A percentile compares a stretch with the other conserved stretches of the same genome.
Evolutionary conservation across 805 yeast species (phyloP).

Genomic region (Pichia insulana): DNA sequence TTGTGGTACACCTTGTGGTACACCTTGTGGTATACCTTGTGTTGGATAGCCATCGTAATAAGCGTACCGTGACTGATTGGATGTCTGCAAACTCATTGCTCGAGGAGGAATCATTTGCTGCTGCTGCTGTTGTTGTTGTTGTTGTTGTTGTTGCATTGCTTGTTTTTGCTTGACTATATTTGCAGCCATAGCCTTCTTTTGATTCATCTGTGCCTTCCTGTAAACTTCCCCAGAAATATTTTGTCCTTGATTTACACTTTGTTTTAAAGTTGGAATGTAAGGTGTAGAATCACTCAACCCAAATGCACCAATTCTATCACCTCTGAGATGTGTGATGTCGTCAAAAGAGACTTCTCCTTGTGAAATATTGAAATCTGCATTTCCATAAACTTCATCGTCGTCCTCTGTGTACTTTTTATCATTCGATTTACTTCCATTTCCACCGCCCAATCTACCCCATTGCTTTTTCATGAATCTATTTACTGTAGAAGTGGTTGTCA

Average conservation of each 20-base stretch:
- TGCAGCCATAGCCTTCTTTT: slow-evolving; percentile 46
- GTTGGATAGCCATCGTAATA: background rate
- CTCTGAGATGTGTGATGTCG: slow-evolving; percentile 55
- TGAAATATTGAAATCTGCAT: slow-evolving; percentile 21
- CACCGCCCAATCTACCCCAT: slow-evolving; percentile 20
- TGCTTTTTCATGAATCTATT: slow-evolving; percentile 35
- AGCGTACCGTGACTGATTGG: background rate
- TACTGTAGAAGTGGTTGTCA: slow-evolving; percentile 19
- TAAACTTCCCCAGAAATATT: slow-evolving; percentile 49
- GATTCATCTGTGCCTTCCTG: slow-evolving; percentile 60
- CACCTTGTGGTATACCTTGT: too few species aligned
- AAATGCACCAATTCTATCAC: slow-evolving; percentile 45
- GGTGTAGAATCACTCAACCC: slow-evolving; percentile 51
- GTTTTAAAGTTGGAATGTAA: slow-evolving; percentile 59
- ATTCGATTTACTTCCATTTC: slow-evolving; percentile 11
- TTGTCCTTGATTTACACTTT: slow-evolving; percentile 22
- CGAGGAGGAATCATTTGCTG: slow-evolving; percentile 21
- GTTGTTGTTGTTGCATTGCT: slow-evolving; percentile 11
- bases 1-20: too few species aligned
- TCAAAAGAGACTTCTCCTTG: slow-evolving; percentile 45
- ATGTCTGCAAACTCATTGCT: slow-evolving; percentile 27
- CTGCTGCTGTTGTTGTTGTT: slow-evolving; percentile 8
- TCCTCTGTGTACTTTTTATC: slow-evolving; percentile 2
- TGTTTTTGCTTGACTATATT: slow-evolving; percentile 21
- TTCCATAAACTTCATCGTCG: slow-evolving; percentile 21